Base-by-base conservation (phyloP, 257 asterid species). In the Thymus quinquecostatus region DNA sequence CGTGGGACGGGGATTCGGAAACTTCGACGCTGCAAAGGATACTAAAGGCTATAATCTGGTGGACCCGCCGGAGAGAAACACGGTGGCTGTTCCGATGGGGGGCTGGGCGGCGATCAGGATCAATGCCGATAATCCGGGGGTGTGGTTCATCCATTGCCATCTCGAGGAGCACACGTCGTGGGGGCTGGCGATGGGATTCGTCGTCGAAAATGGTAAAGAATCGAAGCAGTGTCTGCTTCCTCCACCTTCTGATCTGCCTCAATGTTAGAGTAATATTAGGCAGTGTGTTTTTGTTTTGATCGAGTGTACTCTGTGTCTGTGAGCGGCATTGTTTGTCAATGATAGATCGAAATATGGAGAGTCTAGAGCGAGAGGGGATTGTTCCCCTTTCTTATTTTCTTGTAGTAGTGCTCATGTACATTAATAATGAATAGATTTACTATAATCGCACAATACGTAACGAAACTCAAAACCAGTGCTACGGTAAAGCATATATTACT, bases 71-170 rank as follows among this genome's bases (percentile, higher is more conserved):
- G 92, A 86, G 82, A 85, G 96, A 79, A 89, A 92, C 77, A 92
- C 96, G 13, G 90, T 92, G 75, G 94, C 82, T 0, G 97, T 92
- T 30, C 96, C 97, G 12, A 36, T 82, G 12, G 96, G 92, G 6
- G 97, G 97, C 54, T 92, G 96, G 96, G 96, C 96, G 1, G 96
- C 90, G 29, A 77, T 89, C 1, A 72, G 96, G 27, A 49, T 92
- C 5, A 65, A 49, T 41, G 85, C 96, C 0, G 88, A 89, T 76
- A 92, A 92, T 82, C 96, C 96, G 1, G 98, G 98, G 0, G 97
- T 87, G 2, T 89, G 96, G 97, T 91, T 86, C 64, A 61, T 91
- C 29, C 97, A 91, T 75, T 91, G 97, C 64, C 97, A 91, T 56
- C 86, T 91, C 6, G 95, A 91, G 72, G 91, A 83, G 70, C 97